Base-by-base conservation (phyloP, 306 rosid genomes). In the Rosa chinensis region DNA sequence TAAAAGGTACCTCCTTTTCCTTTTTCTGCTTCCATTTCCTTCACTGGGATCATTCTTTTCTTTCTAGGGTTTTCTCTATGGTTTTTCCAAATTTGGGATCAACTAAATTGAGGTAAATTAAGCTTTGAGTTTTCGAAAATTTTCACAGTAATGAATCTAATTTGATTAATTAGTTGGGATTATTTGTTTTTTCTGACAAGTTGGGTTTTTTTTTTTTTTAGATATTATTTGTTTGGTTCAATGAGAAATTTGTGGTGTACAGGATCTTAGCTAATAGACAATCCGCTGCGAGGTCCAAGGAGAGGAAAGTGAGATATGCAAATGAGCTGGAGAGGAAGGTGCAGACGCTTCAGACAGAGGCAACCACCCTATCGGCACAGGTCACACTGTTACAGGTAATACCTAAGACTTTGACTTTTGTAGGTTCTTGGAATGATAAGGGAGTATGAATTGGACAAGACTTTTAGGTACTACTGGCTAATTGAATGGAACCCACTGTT, bases 251-350 rank as follows among this genome's bases (percentile, higher is more conserved):
- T 77, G 64, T 39, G 66, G 74, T 68, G 56, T 71, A 74, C 72
- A 95, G 99, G 94, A 91, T 95, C 78, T 94, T 93, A 52, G 98
- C 98, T 4, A 95, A 95, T 66, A 89, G 99, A 77, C 98, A 93
- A 86, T 95, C 99, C 8, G 99, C 99, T 9, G 98, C 99, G 6
- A 83, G 99, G 71, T 95, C 99, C 1, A 95, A 95, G 89, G 99
- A 95, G 93, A 90, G 99, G 82, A 95, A 95, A 79, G 83, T 88
- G 44, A 92, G 97, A 12, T 95, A 95, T 74, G 92, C 98, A 7
- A 87, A 76, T 73, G 99, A 95, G 84, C 81, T 95, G 86, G 99
- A 95, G 88, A 93, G 90, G 94, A 95, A 91, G 86, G 97, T 95
- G 66, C 99, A 95, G 83, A 92, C 91, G 5, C 98, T 95, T 89